Evolutionary conservation across 768 basidiomycete genomes (phyloP).

Genomic region (Rubroboletus pulcherrimus): DNA sequence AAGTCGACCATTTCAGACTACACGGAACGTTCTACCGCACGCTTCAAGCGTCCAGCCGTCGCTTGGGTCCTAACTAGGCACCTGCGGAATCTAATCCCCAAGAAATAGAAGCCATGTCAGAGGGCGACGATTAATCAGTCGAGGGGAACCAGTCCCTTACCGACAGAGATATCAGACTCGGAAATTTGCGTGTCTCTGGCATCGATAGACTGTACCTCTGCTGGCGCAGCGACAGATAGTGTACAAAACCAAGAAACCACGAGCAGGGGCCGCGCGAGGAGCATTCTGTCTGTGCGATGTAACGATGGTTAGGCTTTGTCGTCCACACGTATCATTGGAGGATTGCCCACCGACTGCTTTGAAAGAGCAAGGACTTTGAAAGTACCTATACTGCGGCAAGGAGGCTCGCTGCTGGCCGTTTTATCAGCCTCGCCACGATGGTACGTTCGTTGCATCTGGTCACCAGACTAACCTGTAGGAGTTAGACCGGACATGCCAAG

Average conservation of each 20-base stretch:
- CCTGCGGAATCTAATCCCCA: neutral
- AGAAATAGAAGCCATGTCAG: neutral
- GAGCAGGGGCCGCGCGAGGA: too few species aligned
- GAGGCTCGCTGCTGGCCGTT: neutral
- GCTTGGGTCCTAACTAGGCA: neutral
- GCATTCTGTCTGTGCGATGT: too few species aligned
- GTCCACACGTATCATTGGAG: neutral
- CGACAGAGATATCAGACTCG: neutral
- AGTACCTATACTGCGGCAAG: neutral
- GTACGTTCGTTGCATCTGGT: too few species aligned
- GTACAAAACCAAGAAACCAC: too few species aligned
- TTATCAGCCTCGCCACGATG: neutral
- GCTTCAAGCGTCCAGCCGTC: too few species aligned
- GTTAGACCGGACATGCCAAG: too few species aligned
- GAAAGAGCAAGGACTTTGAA: neutral
- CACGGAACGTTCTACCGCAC: neutral
- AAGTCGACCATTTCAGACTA: neutral
- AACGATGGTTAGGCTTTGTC: too few species aligned
- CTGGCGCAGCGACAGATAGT: too few species aligned
- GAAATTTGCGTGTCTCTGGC: too few species aligned
- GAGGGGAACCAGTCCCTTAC: neutral
- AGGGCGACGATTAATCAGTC: neutral
- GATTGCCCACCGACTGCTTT: neutral
- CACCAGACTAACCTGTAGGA: too few species aligned
- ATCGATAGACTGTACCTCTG: too few species aligned